Percentiles rank a stretch among this genome's conserved stretches.
These are phyloP conservation scores for Solanum appendiculatum DNA, from an alignment of 257 asterid genomes.

Conservation along the genomic window DNA sequence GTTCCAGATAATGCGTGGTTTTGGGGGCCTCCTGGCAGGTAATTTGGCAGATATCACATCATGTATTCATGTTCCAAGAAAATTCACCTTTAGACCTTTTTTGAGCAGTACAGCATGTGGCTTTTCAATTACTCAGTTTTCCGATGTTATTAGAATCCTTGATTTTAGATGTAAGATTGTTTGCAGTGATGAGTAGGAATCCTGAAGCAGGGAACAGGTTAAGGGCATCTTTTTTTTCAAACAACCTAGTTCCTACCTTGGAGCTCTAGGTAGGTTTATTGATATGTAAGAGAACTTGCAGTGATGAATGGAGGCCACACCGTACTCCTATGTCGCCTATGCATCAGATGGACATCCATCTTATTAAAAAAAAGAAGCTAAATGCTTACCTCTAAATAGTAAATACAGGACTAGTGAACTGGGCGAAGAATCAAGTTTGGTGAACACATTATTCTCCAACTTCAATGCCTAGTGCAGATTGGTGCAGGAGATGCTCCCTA, in stretches of 20 bases:
- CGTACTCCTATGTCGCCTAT: background rate
- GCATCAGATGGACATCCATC: background rate
- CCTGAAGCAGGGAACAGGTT: background rate
- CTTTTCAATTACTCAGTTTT: background rate
- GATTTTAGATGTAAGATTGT: background rate
- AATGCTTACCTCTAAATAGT: background rate
- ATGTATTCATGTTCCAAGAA: background rate
- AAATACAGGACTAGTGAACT: background rate
- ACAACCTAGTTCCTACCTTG: background rate
- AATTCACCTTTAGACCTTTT: background rate
- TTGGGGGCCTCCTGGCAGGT: conserved; percentile 53
- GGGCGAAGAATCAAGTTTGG: background rate
- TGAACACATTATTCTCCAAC: background rate
- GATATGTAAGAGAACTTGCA: background rate
- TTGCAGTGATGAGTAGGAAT: background rate
- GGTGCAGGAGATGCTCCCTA: background rate
- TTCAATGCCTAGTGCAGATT: background rate
- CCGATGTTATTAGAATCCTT: background rate
- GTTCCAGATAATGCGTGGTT: conserved; percentile 37
- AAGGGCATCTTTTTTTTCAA: background rate
- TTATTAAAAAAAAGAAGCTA: background rate
- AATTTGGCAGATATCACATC: background rate
- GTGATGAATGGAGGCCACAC: background rate
- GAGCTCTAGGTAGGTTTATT: background rate
- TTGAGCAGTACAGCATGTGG: background rate